phyloP scores from a whole-genome alignment of 768 basidiomycete species.

The Trametes meyenii region DNA sequence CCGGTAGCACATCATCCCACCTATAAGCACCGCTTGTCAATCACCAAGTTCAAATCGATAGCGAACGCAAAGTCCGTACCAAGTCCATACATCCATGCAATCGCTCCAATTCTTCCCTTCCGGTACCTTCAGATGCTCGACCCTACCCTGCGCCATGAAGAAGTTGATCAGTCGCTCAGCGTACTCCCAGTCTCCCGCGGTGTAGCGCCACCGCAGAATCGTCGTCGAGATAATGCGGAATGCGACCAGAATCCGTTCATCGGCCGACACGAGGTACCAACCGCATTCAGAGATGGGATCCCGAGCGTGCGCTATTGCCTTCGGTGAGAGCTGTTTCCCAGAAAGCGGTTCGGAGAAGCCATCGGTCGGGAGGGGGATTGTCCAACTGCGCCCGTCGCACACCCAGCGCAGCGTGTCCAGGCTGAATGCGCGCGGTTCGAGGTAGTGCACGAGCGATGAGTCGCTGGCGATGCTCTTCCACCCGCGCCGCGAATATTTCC shows the following conservation, averaged over 20 bases:
- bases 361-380: constrained; percentile 14
- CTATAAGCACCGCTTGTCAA: not conserved
- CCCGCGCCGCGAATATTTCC: constrained; percentile 33
- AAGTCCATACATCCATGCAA: constrained; percentile 2
- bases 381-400: constrained; percentile 26
- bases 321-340: not conserved
- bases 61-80: not conserved
- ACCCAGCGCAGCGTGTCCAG: constrained; percentile 18
- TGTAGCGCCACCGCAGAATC: constrained; percentile 7
- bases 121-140: constrained; percentile 3
- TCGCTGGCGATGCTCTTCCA: constrained; percentile 35
- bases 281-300: constrained; percentile 25
- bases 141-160: not conserved
- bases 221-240: not conserved
- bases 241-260: not conserved
- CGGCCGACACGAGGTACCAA: not conserved
- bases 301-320: constrained; percentile 3
- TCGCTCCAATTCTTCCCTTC: constrained; percentile 2
- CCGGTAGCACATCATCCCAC: not conserved
- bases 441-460: not conserved
- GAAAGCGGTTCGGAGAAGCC: constrained; percentile 8
- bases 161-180: not conserved
- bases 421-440: constrained; percentile 4
- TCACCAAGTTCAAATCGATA: not conserved
- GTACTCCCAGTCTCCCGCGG: not conserved